phyloP scores from a whole-genome alignment of 2,329 filamentous ascomycete species.

The Scopulariopsis brevicaulis region DNA sequence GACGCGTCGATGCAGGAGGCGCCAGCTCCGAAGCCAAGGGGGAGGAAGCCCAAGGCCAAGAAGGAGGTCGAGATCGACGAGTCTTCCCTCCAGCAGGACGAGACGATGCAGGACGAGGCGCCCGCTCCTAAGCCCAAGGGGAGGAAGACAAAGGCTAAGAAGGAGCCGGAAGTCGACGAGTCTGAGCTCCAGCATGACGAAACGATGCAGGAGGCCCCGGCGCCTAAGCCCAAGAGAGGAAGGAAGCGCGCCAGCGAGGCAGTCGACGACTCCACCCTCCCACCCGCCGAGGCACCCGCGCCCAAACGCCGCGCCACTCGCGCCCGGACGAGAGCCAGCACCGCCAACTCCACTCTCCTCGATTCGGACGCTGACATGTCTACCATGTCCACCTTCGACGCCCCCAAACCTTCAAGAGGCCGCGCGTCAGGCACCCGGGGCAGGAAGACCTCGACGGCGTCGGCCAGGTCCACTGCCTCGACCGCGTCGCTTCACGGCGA shows the following conservation, averaged over 20 bases:
- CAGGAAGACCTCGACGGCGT: constrained; percentile 34
- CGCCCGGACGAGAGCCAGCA: neutral
- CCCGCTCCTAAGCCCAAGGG: constrained; percentile 26
- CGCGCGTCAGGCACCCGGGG: constrained; percentile 24
- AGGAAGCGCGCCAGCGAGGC: constrained; percentile 55
- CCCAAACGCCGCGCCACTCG: constrained; percentile 42
- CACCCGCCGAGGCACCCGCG: constrained; percentile 33
- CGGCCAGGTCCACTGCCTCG: constrained; percentile 36
- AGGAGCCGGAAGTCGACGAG: constrained; percentile 17
- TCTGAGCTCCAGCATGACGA: constrained; percentile 27
- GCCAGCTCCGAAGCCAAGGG: no score
- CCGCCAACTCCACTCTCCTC: neutral
- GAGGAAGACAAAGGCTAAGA: constrained; percentile 11
- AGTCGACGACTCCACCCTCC: constrained; percentile 34
- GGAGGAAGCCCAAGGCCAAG: no score
- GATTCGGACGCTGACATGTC: constrained; percentile 11
- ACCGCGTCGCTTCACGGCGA: constrained; percentile 25
- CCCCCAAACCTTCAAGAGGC: constrained; percentile 26
- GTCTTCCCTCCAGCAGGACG: no score
- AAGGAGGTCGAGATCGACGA: no score
- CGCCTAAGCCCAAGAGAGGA: constrained; percentile 31
- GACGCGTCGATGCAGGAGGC: no score
- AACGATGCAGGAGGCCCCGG: constrained; percentile 5
- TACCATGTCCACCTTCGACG: constrained; percentile 20
- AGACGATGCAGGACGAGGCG: constrained; percentile 18